phyloP scores from a whole-genome alignment of 257 asterid species.

The Handroanthus guayacan region DNA sequence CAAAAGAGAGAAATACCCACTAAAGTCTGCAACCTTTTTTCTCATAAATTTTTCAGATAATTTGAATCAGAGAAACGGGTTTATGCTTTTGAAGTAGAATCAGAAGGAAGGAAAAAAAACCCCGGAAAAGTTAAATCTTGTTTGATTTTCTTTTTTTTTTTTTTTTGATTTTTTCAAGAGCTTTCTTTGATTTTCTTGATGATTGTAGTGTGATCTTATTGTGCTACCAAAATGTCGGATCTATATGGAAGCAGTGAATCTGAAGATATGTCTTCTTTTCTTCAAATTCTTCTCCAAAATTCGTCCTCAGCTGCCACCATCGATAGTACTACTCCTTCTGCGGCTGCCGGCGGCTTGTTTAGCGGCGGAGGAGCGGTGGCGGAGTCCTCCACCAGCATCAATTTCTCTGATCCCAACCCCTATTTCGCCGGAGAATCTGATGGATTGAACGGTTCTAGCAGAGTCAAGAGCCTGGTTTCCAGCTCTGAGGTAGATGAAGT shows the following conservation, averaged over 20 bases:
- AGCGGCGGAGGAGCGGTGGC: constrained; percentile 50
- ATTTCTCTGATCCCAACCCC: constrained; percentile 69
- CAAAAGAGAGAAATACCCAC: constrained; percentile 25
- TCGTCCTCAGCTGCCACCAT: constrained; percentile 50
- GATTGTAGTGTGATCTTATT: constrained; percentile 33
- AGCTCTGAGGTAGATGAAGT: constrained; percentile 48
- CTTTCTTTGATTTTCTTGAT: constrained; percentile 13
- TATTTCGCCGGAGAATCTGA: constrained; percentile 62
- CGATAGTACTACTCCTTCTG: constrained; percentile 38
- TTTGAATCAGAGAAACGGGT: constrained; percentile 9
- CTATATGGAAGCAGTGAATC: constrained; percentile 66
- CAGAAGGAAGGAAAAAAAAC: not conserved
- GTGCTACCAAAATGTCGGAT: constrained; percentile 63
- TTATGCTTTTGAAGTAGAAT: constrained; percentile 1
- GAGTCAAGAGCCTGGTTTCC: constrained; percentile 49
- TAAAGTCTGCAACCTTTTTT: constrained; percentile 21
- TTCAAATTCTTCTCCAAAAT: constrained; percentile 69
- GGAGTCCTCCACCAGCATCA: constrained; percentile 60
- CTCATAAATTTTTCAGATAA: constrained; percentile 17
- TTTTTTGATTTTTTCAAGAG: not conserved
- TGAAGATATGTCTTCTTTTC: constrained; percentile 73
- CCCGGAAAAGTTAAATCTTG: constrained; percentile 27
- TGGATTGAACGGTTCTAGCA: constrained; percentile 54
- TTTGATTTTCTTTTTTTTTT: not conserved
- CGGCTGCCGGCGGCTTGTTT: constrained; percentile 46